Evolutionary conservation across 345 rosid species (phyloP), one percentile per base, ranked within the genome.

Genomic region (Corchorus capsularis): DNA sequence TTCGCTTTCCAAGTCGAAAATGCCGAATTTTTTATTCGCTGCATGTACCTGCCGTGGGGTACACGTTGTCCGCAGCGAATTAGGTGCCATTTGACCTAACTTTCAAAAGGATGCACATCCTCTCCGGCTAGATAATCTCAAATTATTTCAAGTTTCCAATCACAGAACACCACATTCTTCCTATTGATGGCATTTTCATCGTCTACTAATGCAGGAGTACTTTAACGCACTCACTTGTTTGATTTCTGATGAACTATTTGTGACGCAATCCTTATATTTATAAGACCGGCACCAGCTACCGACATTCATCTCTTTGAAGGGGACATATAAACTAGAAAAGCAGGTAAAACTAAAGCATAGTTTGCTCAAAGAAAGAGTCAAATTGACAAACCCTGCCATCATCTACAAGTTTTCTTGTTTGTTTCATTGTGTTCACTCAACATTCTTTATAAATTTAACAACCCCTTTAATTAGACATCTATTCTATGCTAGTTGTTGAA

Each of bases 71-170:
- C 41, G n/a, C 49, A 4, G 54, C 83, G 12, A 71, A 71, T 77
- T 81, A 76, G 79, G 82, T 84, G 84, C 75, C 72, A 63, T 82
- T 81, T 75, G 83, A 86, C 89, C 91, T 79, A 84, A 88, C 82
- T 57, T 60, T 74, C 16, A 27, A 46, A 61, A 80, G 71, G 69
- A 56, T 63, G 37, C 50, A 55, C 59, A 66, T 77, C 57, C 32
- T 84, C 65, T 61, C 63, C 50, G 35, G 65, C n/a, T 54, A 15
- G 52, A 77, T 54, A 54, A 62, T 7, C 80, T 80, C 55, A 45
- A 49, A 62, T 65, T 53, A 20, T 17, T 65, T 77, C 72, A 3
- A 56, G 32, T 74, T n/a, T 20, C 76, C 81, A 81, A 70, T 79
- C 17, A 59, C 17, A 52, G 2, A 14, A 56, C 67, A 54, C 50